Evolutionary conservation across 331 rosid species (phyloP).

Genomic region (Stylosanthes scabra): DNA sequence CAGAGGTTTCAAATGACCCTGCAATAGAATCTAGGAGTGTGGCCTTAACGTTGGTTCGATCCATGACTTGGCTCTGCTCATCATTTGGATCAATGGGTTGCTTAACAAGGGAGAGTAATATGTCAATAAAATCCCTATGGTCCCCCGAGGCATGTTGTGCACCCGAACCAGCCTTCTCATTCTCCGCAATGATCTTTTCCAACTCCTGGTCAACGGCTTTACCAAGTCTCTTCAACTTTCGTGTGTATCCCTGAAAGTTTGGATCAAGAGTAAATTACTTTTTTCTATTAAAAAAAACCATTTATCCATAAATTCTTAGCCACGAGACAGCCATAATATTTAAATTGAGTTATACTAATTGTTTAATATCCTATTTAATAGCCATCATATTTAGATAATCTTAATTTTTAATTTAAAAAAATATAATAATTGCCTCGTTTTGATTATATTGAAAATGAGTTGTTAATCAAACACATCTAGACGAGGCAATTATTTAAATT

Average conservation of each 20-base stretch:
- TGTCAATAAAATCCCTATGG: slow-evolving; percentile 43
- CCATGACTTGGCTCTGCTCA: slow-evolving; percentile 18
- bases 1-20: slow-evolving; percentile 32
- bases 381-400: no score
- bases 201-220: slow-evolving; percentile 33
- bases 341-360: no score
- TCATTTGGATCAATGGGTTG: slow-evolving; percentile 1
- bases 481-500: no score
- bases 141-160: not conserved
- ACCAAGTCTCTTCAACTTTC: slow-evolving; percentile 16
- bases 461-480: no score
- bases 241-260: slow-evolving; percentile 37
- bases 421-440: no score
- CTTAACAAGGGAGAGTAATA: slow-evolving; percentile 33
- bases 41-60: slow-evolving; percentile 44
- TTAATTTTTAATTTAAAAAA: no score
- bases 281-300: no score
- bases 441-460: no score
- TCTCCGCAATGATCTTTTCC: slow-evolving; percentile 44
- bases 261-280: not conserved
- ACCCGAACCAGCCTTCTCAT: slow-evolving; percentile 20
- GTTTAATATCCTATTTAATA: no score
- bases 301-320: no score
- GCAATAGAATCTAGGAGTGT: slow-evolving; percentile 42
- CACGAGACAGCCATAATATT: no score